Evolutionary conservation across 2,329 filamentous ascomycete species (phyloP), one percentile per base, ranked within the genome.

Genomic region (Ceratocystis cacaofunesta): DNA sequence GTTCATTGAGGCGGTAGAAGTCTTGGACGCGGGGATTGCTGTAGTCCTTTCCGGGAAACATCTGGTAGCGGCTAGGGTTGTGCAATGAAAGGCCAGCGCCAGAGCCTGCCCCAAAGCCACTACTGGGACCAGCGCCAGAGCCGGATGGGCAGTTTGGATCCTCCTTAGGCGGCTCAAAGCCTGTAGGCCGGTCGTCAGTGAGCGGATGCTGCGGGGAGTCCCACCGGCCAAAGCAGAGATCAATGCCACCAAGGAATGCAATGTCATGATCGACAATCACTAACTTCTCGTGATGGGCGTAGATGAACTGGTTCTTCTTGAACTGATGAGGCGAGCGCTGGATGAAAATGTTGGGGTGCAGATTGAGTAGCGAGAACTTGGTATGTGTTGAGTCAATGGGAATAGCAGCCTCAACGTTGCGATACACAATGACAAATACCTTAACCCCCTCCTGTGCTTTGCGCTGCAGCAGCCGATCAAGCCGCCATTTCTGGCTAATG

Each of bases 301-400:
- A 99, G 79, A 99, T 99, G 78, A 99, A 99, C 58, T 96, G 95
- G 71, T 97, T 97, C 76, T 99, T 95, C 72, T 95, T 89, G 76
- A 97, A 92, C 75, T 99, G 94, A 71, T 99, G 96, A 0, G 94
- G 94, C 2, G 94, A 97, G 71, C 94, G 82, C 73, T 97, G 91
- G 15, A 99, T 91, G 71, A 96, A 96, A 68, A 99, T 86, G 73
- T 99, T 99, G 22, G 91, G 91, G 71, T 97, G 92, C 6, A 99
- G 81, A 72, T 97, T 95, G 61, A 99, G 83, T 67, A 99, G 81
- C 1, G 92, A 96, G 75, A 92, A 95, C 72, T 99, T 99, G 65
- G 94, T 96, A 75, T 97, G 96, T 74, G 96, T 92, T 0, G 92
- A 97, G 74, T 99, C 94, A 72, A 99, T 99, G 2, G 94, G 95